phyloP scores from a whole-genome alignment of 2,329 filamentous ascomycete species.

The Diaporthe sp. region DNA sequence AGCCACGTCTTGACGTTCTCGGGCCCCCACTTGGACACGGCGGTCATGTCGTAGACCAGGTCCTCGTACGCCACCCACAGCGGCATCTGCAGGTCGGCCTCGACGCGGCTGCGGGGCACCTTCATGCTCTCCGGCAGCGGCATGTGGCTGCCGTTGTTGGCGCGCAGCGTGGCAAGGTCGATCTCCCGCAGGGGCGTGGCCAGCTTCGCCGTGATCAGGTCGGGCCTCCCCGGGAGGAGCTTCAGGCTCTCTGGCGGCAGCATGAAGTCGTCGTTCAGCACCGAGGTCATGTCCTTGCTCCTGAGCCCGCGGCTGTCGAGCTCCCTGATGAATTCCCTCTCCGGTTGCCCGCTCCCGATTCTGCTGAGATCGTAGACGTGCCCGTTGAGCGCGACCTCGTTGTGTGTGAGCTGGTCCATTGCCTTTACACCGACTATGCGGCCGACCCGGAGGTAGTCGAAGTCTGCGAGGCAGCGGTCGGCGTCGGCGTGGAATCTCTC shows the following conservation, averaged over 20 bases:
- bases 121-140: neutral
- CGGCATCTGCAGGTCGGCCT: constrained; percentile 12
- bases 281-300: neutral
- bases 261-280: neutral
- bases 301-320: neutral
- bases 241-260: neutral
- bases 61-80: neutral
- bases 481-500: constrained; percentile 3
- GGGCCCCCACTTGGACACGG: neutral
- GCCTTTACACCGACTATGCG: constrained; percentile 13
- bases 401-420: neutral
- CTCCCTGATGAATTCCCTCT: neutral
- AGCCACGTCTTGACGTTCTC: neutral
- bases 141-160: neutral
- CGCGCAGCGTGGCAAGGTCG: neutral
- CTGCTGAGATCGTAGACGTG: constrained; percentile 2
- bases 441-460: constrained; percentile 30
- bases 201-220: constrained; percentile 30
- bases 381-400: constrained; percentile 13
- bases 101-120: neutral
- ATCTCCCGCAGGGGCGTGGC: neutral
- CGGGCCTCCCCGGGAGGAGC: neutral
- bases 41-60: constrained; percentile 22
- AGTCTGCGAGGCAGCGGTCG: constrained; percentile 13
- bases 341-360: neutral